phyloP scores from a whole-genome alignment of 176 grass and related monocot species.

The Chrysopogon serrulatus region DNA sequence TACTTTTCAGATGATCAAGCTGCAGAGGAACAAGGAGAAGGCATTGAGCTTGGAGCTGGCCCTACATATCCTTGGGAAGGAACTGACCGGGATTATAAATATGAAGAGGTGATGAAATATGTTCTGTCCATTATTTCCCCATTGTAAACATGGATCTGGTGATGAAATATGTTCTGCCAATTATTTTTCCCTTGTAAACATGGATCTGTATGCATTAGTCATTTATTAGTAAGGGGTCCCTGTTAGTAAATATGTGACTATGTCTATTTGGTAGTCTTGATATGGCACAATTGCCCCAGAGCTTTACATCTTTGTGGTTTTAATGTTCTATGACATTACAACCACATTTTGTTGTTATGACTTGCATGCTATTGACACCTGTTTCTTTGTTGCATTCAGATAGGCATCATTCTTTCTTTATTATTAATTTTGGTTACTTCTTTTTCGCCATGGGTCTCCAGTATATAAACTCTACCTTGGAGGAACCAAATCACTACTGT shows the following conservation, averaged over 20 bases:
- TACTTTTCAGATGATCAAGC: conserved; percentile 38
- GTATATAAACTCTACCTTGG: not conserved
- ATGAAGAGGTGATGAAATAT: conserved; percentile 51
- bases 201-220: not conserved
- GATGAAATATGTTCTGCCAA: not conserved
- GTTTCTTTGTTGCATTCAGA: not conserved
- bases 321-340: not conserved
- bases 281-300: not conserved
- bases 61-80: conserved; percentile 62
- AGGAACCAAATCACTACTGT: not conserved
- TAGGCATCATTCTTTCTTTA: not conserved
- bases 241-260: not conserved
- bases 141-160: conserved; percentile 8
- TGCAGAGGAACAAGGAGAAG: conserved; percentile 57
- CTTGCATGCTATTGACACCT: not conserved
- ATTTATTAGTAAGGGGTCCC: not conserved
- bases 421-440: not conserved
- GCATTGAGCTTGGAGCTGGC: conserved; percentile 45
- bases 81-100: conserved; percentile 58
- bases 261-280: not conserved
- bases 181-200: not conserved
- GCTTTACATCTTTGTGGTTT: not conserved
- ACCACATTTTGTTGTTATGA: not conserved
- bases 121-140: not conserved
- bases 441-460: not conserved